These are phyloP conservation scores for Penicillium macrosclerotiorum DNA, from an alignment of 495 filamentous ascomycete genomes.

Conservation along the genomic window DNA sequence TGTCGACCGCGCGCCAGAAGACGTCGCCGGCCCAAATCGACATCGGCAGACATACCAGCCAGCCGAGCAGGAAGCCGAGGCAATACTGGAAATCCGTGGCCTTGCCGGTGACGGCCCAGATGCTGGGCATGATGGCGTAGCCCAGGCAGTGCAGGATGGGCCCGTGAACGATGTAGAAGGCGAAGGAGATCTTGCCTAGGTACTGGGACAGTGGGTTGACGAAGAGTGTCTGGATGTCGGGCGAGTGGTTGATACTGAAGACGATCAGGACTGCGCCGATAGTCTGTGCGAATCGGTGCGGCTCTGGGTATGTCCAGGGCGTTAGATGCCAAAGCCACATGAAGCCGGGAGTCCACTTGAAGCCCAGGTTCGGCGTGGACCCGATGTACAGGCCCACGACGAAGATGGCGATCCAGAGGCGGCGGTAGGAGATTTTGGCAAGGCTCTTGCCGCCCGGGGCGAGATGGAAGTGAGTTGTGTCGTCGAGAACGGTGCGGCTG, in stretches of 20 bases:
- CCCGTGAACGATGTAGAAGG: conserved; percentile 65
- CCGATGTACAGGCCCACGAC: conserved; percentile 43
- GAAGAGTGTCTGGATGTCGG: conserved; percentile 53
- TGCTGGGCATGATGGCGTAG: conserved; percentile 47
- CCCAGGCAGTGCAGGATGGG: conserved; percentile 53
- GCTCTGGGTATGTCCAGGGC: conserved; percentile 41
- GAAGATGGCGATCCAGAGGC: conserved; percentile 54
- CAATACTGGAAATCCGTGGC: conserved; percentile 51
- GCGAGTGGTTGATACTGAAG: conserved; percentile 52
- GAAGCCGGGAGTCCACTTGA: conserved; percentile 46
- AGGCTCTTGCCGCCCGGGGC: conserved; percentile 26
- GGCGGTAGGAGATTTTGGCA: conserved; percentile 41
- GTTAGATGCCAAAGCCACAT: conserved; percentile 42
- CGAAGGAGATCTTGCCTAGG: conserved; percentile 59
- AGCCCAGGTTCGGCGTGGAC: conserved; percentile 42
- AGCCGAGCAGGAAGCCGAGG: conserved; percentile 49
- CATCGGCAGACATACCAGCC: conserved; percentile 49
- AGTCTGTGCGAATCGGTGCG: conserved; percentile 45
- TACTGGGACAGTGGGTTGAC: conserved; percentile 58
- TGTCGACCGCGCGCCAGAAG: conserved; percentile 58
- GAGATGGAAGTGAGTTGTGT: conserved; percentile 23
- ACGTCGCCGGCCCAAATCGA: conserved; percentile 58
- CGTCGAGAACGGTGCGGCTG: conserved; percentile 1
- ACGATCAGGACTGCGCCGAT: conserved; percentile 57
- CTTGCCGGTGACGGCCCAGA: conserved; percentile 54